phyloP scores from a whole-genome alignment of 768 basidiomycete genomes.

The Hysterangium stoloniferum region DNA sequence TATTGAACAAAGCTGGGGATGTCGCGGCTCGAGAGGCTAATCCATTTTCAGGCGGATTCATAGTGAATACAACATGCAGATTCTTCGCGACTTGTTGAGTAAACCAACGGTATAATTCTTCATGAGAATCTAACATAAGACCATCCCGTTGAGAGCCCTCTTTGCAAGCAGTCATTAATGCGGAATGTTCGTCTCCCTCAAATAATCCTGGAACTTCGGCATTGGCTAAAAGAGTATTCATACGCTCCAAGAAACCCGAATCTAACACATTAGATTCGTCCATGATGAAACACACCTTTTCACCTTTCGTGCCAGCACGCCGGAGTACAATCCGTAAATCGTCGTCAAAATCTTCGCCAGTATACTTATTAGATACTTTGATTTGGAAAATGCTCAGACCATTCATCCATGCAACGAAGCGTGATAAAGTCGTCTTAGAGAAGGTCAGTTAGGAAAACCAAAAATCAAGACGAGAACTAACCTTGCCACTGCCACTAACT shows the following conservation, averaged over 20 bases:
- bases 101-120: slow-evolving; percentile 98
- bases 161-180: slow-evolving; percentile 98
- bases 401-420: slow-evolving; percentile 99
- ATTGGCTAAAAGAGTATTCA: slow-evolving; percentile 98
- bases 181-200: slow-evolving; percentile 98
- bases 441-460: slow-evolving; percentile 16
- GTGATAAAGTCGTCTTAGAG: slow-evolving; percentile 84
- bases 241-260: slow-evolving; percentile 97
- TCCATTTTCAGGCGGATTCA: slow-evolving; percentile 97
- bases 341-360: slow-evolving; percentile 97
- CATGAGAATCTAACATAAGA: slow-evolving; percentile 94
- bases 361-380: slow-evolving; percentile 99
- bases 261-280: slow-evolving; percentile 99
- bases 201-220: slow-evolving; percentile 99
- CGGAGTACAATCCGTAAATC: slow-evolving; percentile 93
- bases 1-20: slow-evolving; percentile 96
- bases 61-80: slow-evolving; percentile 97
- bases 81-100: slow-evolving; percentile 98
- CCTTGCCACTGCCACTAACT: slow-evolving; percentile 98
- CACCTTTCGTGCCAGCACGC: slow-evolving; percentile 94
- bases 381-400: slow-evolving; percentile 99
- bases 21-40: slow-evolving; percentile 94
- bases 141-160: slow-evolving; percentile 99
- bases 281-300: slow-evolving; percentile 99
- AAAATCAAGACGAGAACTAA: slow-evolving; percentile 26